Percentiles rank a stretch among this genome's conserved stretches.
These are phyloP conservation scores for Cyathus striatus DNA, from an alignment of 768 basidiomycete species.

Conservation along the genomic window DNA sequence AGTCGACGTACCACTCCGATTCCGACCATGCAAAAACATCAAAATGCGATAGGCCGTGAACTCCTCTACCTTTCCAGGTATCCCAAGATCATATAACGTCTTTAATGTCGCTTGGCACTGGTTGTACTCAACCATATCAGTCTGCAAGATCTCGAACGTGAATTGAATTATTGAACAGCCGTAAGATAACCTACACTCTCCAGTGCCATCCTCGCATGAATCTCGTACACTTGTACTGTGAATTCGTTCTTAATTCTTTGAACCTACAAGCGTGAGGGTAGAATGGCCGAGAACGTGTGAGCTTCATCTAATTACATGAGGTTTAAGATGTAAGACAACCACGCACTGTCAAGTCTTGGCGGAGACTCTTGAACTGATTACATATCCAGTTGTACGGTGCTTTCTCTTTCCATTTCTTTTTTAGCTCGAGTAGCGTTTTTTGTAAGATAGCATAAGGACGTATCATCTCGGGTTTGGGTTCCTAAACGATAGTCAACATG, in stretches of 20 bases:
- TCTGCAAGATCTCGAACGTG: constrained; percentile 39
- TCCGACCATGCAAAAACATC: constrained; percentile 90
- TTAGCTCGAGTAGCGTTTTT: constrained; percentile 81
- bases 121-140: constrained; percentile 98
- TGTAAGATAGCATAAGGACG: constrained; percentile 83
- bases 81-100: constrained; percentile 87
- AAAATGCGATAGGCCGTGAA: constrained; percentile 97
- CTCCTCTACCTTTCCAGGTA: constrained; percentile 90
- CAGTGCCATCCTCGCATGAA: constrained; percentile 66
- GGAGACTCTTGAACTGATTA: constrained; percentile 95
- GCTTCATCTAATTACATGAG: constrained; percentile 4
- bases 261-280: constrained; percentile 1
- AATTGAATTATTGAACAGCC: constrained; percentile 1
- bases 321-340: constrained; percentile 1
- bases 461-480: constrained; percentile 92
- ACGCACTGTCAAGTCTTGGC: constrained; percentile 95
- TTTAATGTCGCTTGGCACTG: constrained; percentile 92
- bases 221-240: constrained; percentile 95
- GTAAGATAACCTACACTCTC: constrained; percentile 17
- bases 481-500: constrained; percentile 38
- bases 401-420: constrained; percentile 83
- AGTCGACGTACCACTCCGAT: constrained; percentile 75
- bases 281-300: too few species aligned
- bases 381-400: constrained; percentile 84
- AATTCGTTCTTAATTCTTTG: constrained; percentile 63